Percentiles rank a stretch among this genome's conserved stretches.
Evolutionary conservation across 306 rosid species (phyloP).

Genomic region (Rubus parviflorus): DNA sequence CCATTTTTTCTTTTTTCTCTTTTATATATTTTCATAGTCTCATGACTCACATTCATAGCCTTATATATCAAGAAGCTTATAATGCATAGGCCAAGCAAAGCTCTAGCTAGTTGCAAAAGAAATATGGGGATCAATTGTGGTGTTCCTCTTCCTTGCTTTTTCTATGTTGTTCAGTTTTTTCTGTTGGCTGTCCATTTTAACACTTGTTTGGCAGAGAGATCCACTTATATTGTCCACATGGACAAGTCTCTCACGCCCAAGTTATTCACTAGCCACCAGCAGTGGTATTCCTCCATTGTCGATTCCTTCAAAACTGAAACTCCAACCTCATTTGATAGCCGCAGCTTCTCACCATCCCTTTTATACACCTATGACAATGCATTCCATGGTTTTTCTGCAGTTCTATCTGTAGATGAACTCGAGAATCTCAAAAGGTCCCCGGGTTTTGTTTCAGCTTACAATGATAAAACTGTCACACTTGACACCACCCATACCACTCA

Average conservation of each 20-base stretch:
- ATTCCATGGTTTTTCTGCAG: slow-evolving; percentile 35
- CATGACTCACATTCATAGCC: neutral
- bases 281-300: slow-evolving; percentile 38
- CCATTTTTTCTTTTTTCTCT: neutral
- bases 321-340: neutral
- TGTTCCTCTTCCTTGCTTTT: slow-evolving; percentile 10
- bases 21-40: neutral
- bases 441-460: slow-evolving; percentile 20
- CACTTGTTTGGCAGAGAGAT: slow-evolving; percentile 3
- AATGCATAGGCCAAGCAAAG: neutral
- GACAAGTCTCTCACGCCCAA: slow-evolving; percentile 31
- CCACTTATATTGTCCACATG: slow-evolving; percentile 28
- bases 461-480: slow-evolving; percentile 8
- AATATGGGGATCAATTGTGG: slow-evolving; percentile 13
- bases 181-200: neutral
- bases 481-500: slow-evolving; percentile 32
- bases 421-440: slow-evolving; percentile 19
- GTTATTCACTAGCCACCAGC: slow-evolving; percentile 17
- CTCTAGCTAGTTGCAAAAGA: slow-evolving; percentile 1
- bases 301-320: slow-evolving; percentile 1
- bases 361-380: slow-evolving; percentile 30
- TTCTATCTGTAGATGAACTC: neutral
- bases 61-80: neutral
- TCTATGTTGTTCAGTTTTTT: neutral
- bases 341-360: neutral